Evolutionary conservation across 768 basidiomycete species (phyloP).

Genomic region (Leccinum sublutescens): DNA sequence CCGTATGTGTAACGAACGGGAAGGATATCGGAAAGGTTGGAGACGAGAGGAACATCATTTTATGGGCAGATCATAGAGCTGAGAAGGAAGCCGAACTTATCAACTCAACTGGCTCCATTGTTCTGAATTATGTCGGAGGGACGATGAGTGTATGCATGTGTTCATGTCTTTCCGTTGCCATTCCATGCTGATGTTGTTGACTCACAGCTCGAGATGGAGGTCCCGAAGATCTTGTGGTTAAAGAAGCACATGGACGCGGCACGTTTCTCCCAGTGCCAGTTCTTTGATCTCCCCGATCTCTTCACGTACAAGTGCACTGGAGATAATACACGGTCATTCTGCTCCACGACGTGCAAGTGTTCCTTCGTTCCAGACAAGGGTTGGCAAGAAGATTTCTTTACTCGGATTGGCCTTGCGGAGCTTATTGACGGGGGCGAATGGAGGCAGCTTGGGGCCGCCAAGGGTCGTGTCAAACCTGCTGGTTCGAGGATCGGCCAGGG

Average conservation of each 20-base stretch:
- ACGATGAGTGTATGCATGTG: slow-evolving; percentile 76
- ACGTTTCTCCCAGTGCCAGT: slow-evolving; percentile 73
- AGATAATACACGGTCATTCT: slow-evolving; percentile 71
- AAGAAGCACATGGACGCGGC: slow-evolving; percentile 79
- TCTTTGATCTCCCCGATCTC: slow-evolving; percentile 93
- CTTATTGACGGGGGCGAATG: slow-evolving; percentile 64
- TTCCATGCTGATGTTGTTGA: slow-evolving; percentile 6
- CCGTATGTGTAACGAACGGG: slow-evolving; percentile 73
- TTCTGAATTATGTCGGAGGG: slow-evolving; percentile 93
- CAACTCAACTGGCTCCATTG: slow-evolving; percentile 79
- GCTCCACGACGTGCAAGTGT: slow-evolving; percentile 96
- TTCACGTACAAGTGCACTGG: slow-evolving; percentile 90
- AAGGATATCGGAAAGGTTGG: slow-evolving; percentile 50
- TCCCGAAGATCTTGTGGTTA: slow-evolving; percentile 96
- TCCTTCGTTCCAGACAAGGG: slow-evolving; percentile 85
- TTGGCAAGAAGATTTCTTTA: slow-evolving; percentile 89
- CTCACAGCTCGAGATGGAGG: slow-evolving; percentile 91
- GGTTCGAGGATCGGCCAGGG: slow-evolving; percentile 84
- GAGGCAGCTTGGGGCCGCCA: slow-evolving; percentile 67
- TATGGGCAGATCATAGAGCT: slow-evolving; percentile 98
- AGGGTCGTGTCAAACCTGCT: slow-evolving; percentile 71
- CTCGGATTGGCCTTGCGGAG: slow-evolving; percentile 74
- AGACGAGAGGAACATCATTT: slow-evolving; percentile 82
- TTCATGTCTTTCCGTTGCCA: neutral
- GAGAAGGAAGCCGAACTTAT: slow-evolving; percentile 89